These are phyloP conservation scores for Eimeria acervulina DNA, from an alignment of 169 alveolate species.

Conservation along the genomic window DNA sequence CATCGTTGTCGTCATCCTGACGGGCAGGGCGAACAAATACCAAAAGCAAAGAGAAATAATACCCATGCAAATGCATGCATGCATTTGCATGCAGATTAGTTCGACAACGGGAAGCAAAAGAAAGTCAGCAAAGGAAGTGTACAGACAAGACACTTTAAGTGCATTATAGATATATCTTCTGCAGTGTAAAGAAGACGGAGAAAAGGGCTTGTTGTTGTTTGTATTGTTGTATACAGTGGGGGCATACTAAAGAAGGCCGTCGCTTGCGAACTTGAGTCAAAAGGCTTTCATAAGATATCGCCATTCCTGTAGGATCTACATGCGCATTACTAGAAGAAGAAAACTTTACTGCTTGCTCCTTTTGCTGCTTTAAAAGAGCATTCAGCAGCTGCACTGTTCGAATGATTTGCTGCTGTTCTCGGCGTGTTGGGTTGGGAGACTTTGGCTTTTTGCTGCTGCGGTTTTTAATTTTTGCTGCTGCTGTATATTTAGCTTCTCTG, in stretches of 20 bases:
- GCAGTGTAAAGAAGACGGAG: no score
- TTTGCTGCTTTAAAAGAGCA: background rate
- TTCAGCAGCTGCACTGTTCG: constrained; percentile 15
- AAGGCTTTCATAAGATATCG: background rate
- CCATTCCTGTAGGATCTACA: background rate
- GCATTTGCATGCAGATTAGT: no score
- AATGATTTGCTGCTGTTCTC: constrained; percentile 6
- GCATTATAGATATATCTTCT: no score
- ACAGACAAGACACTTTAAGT: no score
- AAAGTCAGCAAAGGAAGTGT: no score
- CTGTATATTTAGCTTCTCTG: background rate
- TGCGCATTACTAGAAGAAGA: no score
- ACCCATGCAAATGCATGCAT: no score
- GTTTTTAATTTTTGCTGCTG: background rate
- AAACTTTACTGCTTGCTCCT: background rate
- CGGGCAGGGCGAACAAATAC: no score
- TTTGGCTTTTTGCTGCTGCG: background rate
- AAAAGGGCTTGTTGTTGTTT: no score
- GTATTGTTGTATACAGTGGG: background rate
- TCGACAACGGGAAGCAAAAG: no score
- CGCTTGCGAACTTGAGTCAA: background rate
- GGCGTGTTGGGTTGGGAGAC: background rate
- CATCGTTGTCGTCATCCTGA: background rate
- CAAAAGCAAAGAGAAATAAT: no score
- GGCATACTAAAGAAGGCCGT: background rate